These are phyloP conservation scores for Beauveria scarabaeidicola DNA, from an alignment of 2,329 filamentous ascomycete genomes.

Conservation along the genomic window DNA sequence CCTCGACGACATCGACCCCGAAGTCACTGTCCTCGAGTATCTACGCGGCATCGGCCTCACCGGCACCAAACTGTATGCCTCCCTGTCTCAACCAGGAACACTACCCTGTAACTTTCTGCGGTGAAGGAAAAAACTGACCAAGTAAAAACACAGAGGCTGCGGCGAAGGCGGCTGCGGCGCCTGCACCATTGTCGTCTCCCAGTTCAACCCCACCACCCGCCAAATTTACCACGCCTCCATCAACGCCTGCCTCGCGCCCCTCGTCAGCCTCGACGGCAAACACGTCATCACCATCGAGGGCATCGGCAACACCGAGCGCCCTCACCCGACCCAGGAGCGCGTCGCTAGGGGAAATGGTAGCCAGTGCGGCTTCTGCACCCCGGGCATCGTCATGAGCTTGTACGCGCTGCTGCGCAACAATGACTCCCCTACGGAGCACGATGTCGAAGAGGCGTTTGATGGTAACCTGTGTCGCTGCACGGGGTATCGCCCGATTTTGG, in stretches of 20 bases:
- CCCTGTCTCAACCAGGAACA: no score
- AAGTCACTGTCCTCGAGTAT: constrained; percentile 87
- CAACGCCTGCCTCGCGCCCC: constrained; percentile 88
- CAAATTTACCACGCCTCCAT: constrained; percentile 93
- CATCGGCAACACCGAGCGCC: constrained; percentile 78
- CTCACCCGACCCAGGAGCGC: constrained; percentile 84
- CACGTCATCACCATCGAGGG: constrained; percentile 97
- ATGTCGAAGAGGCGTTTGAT: constrained; percentile 93
- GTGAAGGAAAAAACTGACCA: no score
- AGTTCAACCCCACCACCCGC: constrained; percentile 86
- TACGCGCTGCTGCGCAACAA: constrained; percentile 90
- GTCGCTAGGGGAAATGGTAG: constrained; percentile 88
- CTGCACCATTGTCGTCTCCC: constrained; percentile 90
- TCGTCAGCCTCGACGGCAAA: constrained; percentile 91
- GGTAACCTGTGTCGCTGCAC: constrained; percentile 95
- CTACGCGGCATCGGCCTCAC: constrained; percentile 86
- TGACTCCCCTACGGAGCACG: constrained; percentile 64
- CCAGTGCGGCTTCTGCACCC: constrained; percentile 91
- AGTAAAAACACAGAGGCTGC: constrained; percentile 53
- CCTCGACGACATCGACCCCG: constrained; percentile 80
- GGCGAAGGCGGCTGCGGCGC: constrained; percentile 95
- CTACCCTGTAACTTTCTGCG: no score
- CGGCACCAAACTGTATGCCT: constrained; percentile 71
- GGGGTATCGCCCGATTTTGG: constrained; percentile 86
- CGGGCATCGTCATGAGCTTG: constrained; percentile 95